Conservation (phyloP, 2,329 filamentous ascomycete genomes). For the Arthrobotrys iridis region DNA sequence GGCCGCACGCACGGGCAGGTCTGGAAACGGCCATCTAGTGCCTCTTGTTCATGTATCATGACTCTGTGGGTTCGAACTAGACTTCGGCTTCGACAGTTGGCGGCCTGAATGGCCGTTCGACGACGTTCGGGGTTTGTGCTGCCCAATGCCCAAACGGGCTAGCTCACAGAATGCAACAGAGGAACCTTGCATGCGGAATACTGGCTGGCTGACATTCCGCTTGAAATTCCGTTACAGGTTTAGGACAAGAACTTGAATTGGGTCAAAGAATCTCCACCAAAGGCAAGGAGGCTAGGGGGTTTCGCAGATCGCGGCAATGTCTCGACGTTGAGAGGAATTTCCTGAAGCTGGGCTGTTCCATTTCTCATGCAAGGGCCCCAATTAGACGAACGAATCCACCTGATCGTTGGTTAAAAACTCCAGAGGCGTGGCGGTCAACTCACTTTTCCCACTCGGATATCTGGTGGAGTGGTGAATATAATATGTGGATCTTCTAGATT, state of each 20-base stretch:
- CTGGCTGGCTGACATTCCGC: slow-evolving; percentile 48
- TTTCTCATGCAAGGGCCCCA: slow-evolving; percentile 19
- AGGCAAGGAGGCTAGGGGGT: slow-evolving; percentile 51
- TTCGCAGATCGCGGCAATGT: slow-evolving; percentile 39
- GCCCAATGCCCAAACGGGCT: not conserved
- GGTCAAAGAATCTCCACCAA: slow-evolving; percentile 40
- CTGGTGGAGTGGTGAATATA: not conserved
- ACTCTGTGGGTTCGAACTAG: slow-evolving; percentile 9
- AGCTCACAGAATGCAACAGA: slow-evolving; percentile 43
- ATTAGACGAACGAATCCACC: slow-evolving; percentile 5
- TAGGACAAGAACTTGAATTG: slow-evolving; percentile 26
- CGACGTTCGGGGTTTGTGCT: not conserved
- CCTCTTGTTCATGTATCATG: not conserved
- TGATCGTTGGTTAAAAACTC: not conserved
- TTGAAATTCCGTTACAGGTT: slow-evolving; percentile 36
- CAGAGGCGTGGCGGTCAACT: slow-evolving; percentile 16
- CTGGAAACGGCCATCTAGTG: slow-evolving; percentile 46
- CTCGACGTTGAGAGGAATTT: slow-evolving; percentile 43
- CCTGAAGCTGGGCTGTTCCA: slow-evolving; percentile 4
- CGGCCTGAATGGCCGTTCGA: slow-evolving; percentile 9
- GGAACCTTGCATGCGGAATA: slow-evolving; percentile 45
- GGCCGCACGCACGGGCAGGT: slow-evolving; percentile 40
- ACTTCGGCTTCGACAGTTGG: slow-evolving; percentile 2
- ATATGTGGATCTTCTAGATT: not conserved
- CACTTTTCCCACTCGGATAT: not conserved